These are phyloP conservation scores for Calonectria honghensis DNA, from an alignment of 2,329 filamentous ascomycete species.

Conservation along the genomic window DNA sequence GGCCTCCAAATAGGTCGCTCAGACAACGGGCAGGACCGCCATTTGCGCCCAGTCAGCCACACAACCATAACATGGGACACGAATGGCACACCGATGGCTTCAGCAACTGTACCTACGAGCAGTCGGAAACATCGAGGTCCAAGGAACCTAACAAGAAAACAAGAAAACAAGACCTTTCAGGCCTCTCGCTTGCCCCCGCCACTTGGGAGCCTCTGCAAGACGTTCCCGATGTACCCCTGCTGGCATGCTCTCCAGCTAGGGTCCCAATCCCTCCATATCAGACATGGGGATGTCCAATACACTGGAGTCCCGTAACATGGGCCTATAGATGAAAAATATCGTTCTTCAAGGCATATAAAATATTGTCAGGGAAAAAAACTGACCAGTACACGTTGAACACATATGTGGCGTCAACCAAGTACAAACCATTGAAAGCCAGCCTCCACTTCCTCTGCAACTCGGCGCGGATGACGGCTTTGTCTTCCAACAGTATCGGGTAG, in stretches of 20 bases:
- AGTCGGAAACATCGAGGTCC: slow-evolving; percentile 13
- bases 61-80: slow-evolving; percentile 24
- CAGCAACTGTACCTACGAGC: neutral
- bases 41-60: slow-evolving; percentile 21
- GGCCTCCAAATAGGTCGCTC: slow-evolving; percentile 20
- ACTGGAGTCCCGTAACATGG: slow-evolving; percentile 12
- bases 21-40: slow-evolving; percentile 16
- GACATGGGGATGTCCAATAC: slow-evolving; percentile 20
- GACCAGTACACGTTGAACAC: neutral
- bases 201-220: slow-evolving; percentile 15
- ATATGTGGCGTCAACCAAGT: slow-evolving; percentile 17
- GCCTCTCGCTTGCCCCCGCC: slow-evolving; percentile 23
- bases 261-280: slow-evolving; percentile 9
- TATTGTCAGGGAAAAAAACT: neutral
- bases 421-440: slow-evolving; percentile 28
- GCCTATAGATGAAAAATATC: neutral
- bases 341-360: neutral
- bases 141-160: neutral
- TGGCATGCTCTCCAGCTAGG: slow-evolving; percentile 9
- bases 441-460: slow-evolving; percentile 8
- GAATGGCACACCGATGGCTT: slow-evolving; percentile 27
- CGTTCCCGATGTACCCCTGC: neutral
- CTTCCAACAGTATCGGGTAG: slow-evolving; percentile 1
- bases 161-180: neutral
- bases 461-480: neutral